phyloP scores from a whole-genome alignment of 169 alveolate species.

The Prorocentrum cordatum region DNA sequence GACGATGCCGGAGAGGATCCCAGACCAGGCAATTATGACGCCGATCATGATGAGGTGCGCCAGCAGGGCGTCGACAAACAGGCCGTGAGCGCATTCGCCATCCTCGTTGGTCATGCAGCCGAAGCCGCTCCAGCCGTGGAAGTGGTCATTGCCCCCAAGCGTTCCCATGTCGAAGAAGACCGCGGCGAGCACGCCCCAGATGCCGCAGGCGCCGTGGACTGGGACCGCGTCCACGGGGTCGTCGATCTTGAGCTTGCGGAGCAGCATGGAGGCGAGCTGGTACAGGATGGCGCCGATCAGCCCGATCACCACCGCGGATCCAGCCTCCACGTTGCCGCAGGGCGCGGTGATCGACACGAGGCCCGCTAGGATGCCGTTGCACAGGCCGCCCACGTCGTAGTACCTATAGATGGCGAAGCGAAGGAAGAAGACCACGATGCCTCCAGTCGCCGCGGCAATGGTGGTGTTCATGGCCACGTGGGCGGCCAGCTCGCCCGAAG shows the following conservation, averaged over 20 bases:
- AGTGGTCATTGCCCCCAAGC: no score
- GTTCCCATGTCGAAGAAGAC: not conserved
- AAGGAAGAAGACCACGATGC: conserved; percentile 5
- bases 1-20: not conserved
- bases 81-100: not conserved
- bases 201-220: not conserved
- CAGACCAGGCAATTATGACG: not conserved
- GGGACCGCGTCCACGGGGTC: no score
- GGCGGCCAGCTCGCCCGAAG: conserved; percentile 27
- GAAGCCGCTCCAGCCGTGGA: not conserved
- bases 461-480: conserved; percentile 58
- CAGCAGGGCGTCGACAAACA: not conserved
- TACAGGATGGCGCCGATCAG: no score
- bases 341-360: conserved; percentile 20
- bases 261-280: no score
- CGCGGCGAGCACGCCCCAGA: not conserved
- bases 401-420: not conserved
- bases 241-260: no score
- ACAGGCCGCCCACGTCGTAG: conserved; percentile 14
- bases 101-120: not conserved
- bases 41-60: not conserved
- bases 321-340: conserved; percentile 9
- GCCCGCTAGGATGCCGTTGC: conserved; percentile 22
- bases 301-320: not conserved
- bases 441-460: conserved; percentile 32